A percentile compares a stretch with the other conserved stretches of the same genome.
Evolutionary conservation across 202 grass and related monocot species (phyloP).

Genomic region (Schoenoplectus tabernaemontani): DNA sequence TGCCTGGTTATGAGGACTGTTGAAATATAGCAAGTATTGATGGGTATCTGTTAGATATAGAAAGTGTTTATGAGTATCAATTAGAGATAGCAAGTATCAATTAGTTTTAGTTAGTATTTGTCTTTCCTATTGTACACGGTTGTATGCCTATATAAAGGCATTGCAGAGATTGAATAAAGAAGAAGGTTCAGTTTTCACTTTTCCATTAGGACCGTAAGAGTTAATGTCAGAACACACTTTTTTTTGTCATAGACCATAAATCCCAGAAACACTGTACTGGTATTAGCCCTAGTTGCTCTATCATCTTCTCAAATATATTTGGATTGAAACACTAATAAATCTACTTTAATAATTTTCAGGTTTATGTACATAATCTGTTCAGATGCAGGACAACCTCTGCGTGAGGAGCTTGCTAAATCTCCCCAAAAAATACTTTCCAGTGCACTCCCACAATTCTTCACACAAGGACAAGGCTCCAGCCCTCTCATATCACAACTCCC

Average conservation of each 20-base stretch:
- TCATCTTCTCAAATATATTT: neutral
- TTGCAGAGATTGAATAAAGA: no score
- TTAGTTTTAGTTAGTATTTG: no score
- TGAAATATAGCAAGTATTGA: no score
- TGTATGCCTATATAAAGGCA: no score
- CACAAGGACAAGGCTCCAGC: conserved; percentile 43
- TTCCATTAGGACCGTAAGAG: no score
- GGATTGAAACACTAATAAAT: neutral
- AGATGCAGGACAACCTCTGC: conserved; percentile 62
- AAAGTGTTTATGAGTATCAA: no score
- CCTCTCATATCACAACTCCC: conserved; percentile 31
- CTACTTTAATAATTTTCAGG: conserved; percentile 35
- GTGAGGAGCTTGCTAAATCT: conserved; percentile 85
- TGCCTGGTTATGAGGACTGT: neutral
- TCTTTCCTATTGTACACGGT: no score
- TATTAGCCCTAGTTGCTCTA: neutral
- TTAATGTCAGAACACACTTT: neutral
- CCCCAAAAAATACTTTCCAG: conserved; percentile 92
- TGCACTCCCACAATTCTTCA: conserved; percentile 79
- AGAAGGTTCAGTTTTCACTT: no score
- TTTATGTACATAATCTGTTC: conserved; percentile 99
- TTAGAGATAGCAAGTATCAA: no score
- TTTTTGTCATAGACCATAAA: neutral
- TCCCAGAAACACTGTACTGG: neutral
- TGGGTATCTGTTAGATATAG: no score